These are phyloP conservation scores for Chytridium lagenaria DNA, from an alignment of 371 early-diverging fungal species.

Conservation along the genomic window DNA sequence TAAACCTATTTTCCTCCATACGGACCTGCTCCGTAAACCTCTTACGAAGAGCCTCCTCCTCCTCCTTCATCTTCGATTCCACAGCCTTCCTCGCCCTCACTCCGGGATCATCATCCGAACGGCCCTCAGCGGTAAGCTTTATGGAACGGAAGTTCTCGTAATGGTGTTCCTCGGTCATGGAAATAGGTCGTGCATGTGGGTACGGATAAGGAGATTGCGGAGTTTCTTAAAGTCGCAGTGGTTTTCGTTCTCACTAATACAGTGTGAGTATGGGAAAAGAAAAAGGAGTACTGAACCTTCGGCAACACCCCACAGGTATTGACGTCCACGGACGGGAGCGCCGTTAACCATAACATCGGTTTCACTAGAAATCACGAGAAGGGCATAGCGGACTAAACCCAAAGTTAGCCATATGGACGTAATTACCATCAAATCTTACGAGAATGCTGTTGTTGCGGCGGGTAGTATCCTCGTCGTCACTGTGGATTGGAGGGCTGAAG, in stretches of 20 bases:
- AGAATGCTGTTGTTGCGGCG: constrained; percentile 84
- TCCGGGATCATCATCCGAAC: constrained; percentile 68
- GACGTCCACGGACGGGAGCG: constrained; percentile 82
- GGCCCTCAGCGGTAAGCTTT: constrained; percentile 72
- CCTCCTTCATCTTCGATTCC: constrained; percentile 89
- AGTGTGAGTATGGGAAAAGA: not conserved
- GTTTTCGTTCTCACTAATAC: no score
- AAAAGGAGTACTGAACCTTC: constrained; percentile 52
- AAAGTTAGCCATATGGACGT: no score
- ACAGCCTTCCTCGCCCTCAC: constrained; percentile 72
- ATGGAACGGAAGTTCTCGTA: constrained; percentile 89
- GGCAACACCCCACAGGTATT: constrained; percentile 95
- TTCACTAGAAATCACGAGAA: constrained; percentile 93
- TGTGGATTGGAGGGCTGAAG: constrained; percentile 85
- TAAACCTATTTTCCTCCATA: constrained; percentile 92
- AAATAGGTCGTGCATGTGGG: constrained; percentile 93
- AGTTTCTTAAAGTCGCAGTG: constrained; percentile 96
- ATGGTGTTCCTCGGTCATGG: constrained; percentile 88
- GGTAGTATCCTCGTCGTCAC: constrained; percentile 84
- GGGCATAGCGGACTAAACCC: constrained; percentile 84
- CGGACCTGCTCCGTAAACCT: constrained; percentile 95
- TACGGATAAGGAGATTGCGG: constrained; percentile 86
- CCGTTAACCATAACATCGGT: constrained; percentile 83
- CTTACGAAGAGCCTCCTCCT: constrained; percentile 91
- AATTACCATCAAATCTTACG: no score